These are phyloP conservation scores for Phytophthora citrophthora DNA, from an alignment of 352 stramenopile genomes.

Conservation along the genomic window DNA sequence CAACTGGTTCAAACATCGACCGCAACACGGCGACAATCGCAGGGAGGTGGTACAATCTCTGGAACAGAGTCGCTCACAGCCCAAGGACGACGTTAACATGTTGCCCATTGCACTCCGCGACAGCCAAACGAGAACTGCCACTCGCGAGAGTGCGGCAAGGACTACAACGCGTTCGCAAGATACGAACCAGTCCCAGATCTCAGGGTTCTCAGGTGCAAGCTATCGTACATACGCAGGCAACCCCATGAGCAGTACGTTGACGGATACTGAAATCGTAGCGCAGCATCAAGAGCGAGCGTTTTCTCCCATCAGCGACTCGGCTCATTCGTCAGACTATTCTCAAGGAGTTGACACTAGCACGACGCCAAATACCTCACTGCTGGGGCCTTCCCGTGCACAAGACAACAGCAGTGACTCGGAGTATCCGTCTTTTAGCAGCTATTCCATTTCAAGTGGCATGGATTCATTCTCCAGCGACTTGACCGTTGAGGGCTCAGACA, in stretches of 20 bases:
- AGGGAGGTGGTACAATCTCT: constrained; percentile 33
- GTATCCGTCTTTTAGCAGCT: constrained; percentile 27
- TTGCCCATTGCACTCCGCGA: constrained; percentile 19
- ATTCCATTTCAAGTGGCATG: constrained; percentile 37
- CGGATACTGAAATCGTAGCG: constrained; percentile 50
- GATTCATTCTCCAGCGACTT: constrained; percentile 54
- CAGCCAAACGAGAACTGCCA: constrained; percentile 29
- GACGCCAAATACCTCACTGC: constrained; percentile 18
- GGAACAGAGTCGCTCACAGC: constrained; percentile 38
- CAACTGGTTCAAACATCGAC: constrained; percentile 63
- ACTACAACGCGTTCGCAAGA: constrained; percentile 34
- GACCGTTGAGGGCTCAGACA: constrained; percentile 35
- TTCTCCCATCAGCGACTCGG: constrained; percentile 41
- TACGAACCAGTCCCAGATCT: constrained; percentile 53
- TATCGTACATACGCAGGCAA: constrained; percentile 52
- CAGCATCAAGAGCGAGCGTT: constrained; percentile 40
- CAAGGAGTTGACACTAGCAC: constrained; percentile 37
- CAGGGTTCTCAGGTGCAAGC: constrained; percentile 42
- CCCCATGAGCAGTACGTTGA: constrained; percentile 40
- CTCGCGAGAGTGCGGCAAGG: constrained; percentile 24
- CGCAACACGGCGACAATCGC: constrained; percentile 38
- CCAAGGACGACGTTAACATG: constrained; percentile 31
- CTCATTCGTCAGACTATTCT: constrained; percentile 38
- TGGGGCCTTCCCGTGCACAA: constrained; percentile 8
- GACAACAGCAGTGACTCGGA: constrained; percentile 14